Evolutionary conservation across 2,329 filamentous ascomycete species (phyloP), one percentile per base, ranked within the genome.

Genomic region (Aspergillus sp.): DNA sequence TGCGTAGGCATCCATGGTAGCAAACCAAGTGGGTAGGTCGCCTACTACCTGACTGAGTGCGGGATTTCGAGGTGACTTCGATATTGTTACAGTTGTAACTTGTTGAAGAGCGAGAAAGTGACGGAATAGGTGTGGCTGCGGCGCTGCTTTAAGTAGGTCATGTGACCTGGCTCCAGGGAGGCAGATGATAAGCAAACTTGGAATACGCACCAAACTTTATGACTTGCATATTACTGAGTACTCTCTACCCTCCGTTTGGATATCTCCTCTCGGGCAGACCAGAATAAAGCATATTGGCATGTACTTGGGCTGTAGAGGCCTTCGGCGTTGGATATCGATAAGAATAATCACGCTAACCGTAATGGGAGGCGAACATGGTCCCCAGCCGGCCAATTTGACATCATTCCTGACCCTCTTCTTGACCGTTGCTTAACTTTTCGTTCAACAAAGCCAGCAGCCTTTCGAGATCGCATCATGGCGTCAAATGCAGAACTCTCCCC

Each of bases 1-100:
- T 64, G 87, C 80, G 52, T 96, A 96, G 22, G 47, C 49, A 41
- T 61, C 59, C 59, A 61, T 61, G 25, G 19, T 54, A 15, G 48
- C 11, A 11, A 41, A 15, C 34, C 34, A 15, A 41, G 9, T 3
- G 34, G 13, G 15, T 3, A 41, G 34, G 9, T 41, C 6, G 34
- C 34, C 34, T 41, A 15, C 34, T 41, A 41, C 34, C 34, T 41
- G 13, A 41, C 34, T 41, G 34, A 5, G 34, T 43, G 51, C 5
- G 46, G 23, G 13, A 41, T 41, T 38, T 49, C 43, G 52, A 28
- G 11, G 22, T 46, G 23, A 53, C 9, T 23, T 30, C 31, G 23
- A 54, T 23, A 38, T 54, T 49, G 41, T 30, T 23, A 28, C 19
- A 31, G 15, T 19, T 54, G 19, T 19, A 19, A 19, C 19, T 19